Conservation (phyloP, 2,329 filamentous ascomycete genomes). For the Fragosphaeria purpurea region DNA sequence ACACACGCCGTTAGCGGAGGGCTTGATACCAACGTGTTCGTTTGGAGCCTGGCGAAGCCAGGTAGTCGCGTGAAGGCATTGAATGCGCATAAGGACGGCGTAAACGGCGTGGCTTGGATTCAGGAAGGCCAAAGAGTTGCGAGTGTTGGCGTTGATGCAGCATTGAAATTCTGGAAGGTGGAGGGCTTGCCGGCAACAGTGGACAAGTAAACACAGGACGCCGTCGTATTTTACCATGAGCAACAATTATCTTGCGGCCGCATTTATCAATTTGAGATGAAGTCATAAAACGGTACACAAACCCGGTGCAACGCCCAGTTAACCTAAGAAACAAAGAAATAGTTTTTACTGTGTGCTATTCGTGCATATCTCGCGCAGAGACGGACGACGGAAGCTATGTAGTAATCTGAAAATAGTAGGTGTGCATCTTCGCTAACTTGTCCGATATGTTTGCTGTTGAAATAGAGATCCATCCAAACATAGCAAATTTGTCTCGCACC, state of each 20-base stretch:
- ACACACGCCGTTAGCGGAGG: conserved; percentile 75
- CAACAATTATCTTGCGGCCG: too few species aligned
- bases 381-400: too few species aligned
- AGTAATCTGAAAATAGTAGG: too few species aligned
- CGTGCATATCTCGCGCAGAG: background rate
- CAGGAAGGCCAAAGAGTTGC: conserved; percentile 56
- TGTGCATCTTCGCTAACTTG: too few species aligned
- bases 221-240: too few species aligned
- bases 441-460: too few species aligned
- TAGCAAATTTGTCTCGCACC: background rate
- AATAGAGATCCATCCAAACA: too few species aligned
- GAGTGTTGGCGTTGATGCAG: conserved; percentile 77
- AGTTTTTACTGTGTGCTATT: too few species aligned
- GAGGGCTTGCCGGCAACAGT: conserved; percentile 37
- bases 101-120: conserved; percentile 75
- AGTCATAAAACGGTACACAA: too few species aligned
- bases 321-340: background rate
- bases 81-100: conserved; percentile 93
- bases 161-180: conserved; percentile 80
- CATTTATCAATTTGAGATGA: too few species aligned
- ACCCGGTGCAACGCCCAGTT: background rate
- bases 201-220: background rate
- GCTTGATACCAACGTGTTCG: conserved; percentile 82
- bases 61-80: conserved; percentile 73
- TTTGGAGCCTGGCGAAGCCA: conserved; percentile 80